Base-by-base conservation (phyloP, 192 early-diverging fungal species). In the Diversispora eburnea region DNA sequence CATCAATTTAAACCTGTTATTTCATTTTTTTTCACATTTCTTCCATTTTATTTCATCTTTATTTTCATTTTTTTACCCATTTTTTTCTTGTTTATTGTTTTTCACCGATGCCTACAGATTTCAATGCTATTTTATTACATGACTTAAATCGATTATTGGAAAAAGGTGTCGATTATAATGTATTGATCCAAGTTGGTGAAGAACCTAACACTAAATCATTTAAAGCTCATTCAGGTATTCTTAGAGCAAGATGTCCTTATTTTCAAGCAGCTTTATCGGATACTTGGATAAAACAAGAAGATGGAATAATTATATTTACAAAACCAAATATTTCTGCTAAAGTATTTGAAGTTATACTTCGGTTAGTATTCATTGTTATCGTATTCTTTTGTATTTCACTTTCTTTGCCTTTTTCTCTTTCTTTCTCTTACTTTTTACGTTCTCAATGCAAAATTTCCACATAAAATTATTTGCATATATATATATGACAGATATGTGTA, bases 311-410 rank as follows among this genome's bases (percentile, higher is more conserved):
- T 49, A 15, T 51, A 22, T 68, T 33, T 68, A 39, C 15, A 25
- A 68, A 68, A 15, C 25, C 67, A 22, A 68, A 68, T 43, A 20
- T 68, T 54, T 48, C 46, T 12, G 49, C 25, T 12, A 48, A 68
- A 52, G n/a, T 68, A 17, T 68, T 68, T 68, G 67, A 68, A 51
- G 13, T 68, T 25, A 22, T 68, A n/a, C 67, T 68, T 25, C 49
- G 47, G 67, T 68, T 52, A 68, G 22, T 19, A 43, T 15, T 22
- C 13, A 52, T 15, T 39, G 19, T 20, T 5, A 33, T 25, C 9
- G 22, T 61, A 17, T 43, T 43, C 3, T 61, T 61, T 42, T 61
- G 15, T 43, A 42, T 43, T 15, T 60, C 10, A 60, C 7, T 33
- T 9, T 33, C 5, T 39, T 12, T 12, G 2, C 25, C 25, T 33